Conservation (phyloP, 2,329 filamentous ascomycete species). For the Verticillium albo-atrum region DNA sequence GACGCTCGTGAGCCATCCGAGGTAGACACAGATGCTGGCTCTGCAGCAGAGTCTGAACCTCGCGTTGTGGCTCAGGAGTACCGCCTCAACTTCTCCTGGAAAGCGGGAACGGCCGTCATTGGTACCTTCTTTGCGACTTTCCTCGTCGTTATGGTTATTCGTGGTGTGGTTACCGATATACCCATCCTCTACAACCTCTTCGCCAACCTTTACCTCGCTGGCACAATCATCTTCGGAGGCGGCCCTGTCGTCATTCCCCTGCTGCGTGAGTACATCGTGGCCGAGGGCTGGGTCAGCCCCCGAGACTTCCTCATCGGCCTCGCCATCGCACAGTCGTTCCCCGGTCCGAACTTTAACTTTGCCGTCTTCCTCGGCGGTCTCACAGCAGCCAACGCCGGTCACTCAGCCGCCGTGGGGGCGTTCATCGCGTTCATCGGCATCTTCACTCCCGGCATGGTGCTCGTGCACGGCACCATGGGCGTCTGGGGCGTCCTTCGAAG, state of each 20-base stretch:
- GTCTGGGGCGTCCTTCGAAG: conserved; percentile 49
- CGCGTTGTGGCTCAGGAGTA: conserved; percentile 27
- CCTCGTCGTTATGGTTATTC: conserved; percentile 47
- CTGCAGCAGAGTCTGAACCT: neutral
- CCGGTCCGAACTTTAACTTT: conserved; percentile 40
- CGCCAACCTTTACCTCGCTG: conserved; percentile 68
- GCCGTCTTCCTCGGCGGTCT: conserved; percentile 53
- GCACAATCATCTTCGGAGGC: conserved; percentile 63
- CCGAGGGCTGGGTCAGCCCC: conserved; percentile 64
- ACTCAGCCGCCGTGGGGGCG: conserved; percentile 38
- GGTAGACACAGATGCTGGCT: conserved; percentile 1
- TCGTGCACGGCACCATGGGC: conserved; percentile 47
- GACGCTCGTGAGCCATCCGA: neutral
- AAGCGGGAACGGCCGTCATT: conserved; percentile 36
- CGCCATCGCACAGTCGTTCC: conserved; percentile 67
- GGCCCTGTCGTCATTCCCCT: conserved; percentile 63
- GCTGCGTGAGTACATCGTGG: conserved; percentile 58
- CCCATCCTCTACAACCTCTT: conserved; percentile 55
- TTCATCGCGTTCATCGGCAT: conserved; percentile 48
- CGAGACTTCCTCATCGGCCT: conserved; percentile 71
- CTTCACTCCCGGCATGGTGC: conserved; percentile 44
- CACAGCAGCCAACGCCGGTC: conserved; percentile 33
- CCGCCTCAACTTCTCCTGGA: conserved; percentile 38
- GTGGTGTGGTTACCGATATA: conserved; percentile 30
- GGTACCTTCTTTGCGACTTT: conserved; percentile 52